Evolutionary conservation across 2,329 filamentous ascomycete species (phyloP), one percentile per base, ranked within the genome.

Genomic region (Nemania serpens): DNA sequence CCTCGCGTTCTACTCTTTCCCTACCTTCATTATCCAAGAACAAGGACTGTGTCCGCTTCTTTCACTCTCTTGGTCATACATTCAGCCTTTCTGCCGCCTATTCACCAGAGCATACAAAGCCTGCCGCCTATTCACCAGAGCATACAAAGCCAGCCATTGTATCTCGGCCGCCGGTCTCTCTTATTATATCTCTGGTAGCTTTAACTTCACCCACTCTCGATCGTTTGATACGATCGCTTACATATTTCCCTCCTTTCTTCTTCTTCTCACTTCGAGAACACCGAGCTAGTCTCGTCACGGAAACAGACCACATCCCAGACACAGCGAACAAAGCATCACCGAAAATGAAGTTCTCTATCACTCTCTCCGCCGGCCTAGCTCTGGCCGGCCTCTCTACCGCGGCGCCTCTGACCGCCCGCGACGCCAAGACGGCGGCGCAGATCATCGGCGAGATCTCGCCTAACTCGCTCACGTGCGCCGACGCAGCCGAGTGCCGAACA

Each of bases 401-500:
- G 20, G 34, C 39, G 0, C 61, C 59, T 18, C 13, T 59, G 13
- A 33, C 4, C 9, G 11, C 51, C 18, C 58, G 63, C 17, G 61
- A 49, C 22, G 61, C 29, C 22, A 65, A 59, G 51, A 49, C 66
- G 2, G 73, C 78, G 10, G 71, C 72, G 18, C 69, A 73, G 37
- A 76, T 81, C 65, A 76, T 90, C 69, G 71, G 73, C 62, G 58
- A 74, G 52, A 86, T 91, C 33, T 60, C 66, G n/a, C 86, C 88
- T 2, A 72, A 68, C 2, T 85, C 88, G 1, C 71, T 73, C 17
- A 73, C 76, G 10, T 91, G 89, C 77, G 74, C 75, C 48, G 59
- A 74, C 1, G 78, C 75, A 43, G 71, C 79, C 13, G 87, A 92
- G 68, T 94, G 91, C 76, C 81, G 82, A 49, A 90, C 86, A 2